Evolutionary conservation across 352 stramenopile genomes (phyloP).

Genomic region (Pythium insidiosum): DNA sequence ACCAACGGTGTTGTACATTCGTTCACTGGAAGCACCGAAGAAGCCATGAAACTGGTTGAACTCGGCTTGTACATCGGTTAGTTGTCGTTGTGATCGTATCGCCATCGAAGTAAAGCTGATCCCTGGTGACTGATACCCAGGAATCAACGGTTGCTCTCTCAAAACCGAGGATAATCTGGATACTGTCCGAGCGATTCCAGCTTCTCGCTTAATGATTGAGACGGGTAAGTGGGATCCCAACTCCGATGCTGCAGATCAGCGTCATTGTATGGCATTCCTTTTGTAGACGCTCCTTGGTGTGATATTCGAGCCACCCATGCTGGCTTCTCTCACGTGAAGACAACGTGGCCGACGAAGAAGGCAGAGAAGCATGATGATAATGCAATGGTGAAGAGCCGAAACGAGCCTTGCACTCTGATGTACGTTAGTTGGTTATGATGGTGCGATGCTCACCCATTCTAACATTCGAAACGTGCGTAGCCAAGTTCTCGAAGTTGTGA

Average conservation of each 20-base stretch:
- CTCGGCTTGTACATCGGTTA: constrained; percentile 94
- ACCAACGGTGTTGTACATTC: constrained; percentile 93
- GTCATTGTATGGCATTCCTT: neutral
- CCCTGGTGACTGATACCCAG: constrained; percentile 18
- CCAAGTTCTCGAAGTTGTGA: constrained; percentile 82
- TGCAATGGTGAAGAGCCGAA: constrained; percentile 91
- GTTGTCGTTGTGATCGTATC: neutral
- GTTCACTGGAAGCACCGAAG: constrained; percentile 91
- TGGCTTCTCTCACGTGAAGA: constrained; percentile 83
- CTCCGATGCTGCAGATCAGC: neutral
- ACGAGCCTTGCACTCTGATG: constrained; percentile 94
- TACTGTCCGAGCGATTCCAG: constrained; percentile 87
- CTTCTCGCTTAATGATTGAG: constrained; percentile 91
- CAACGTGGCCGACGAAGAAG: constrained; percentile 85
- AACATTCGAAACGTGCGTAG: constrained; percentile 16
- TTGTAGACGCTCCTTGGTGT: constrained; percentile 93
- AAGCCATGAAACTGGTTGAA: constrained; percentile 88
- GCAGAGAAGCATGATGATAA: constrained; percentile 90
- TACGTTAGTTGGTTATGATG: constrained; percentile 50
- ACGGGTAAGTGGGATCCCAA: constrained; percentile 49
- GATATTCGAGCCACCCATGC: constrained; percentile 94
- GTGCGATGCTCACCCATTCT: neutral
- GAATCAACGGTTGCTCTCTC: constrained; percentile 95
- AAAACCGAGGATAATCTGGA: constrained; percentile 93
- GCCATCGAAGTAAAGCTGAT: neutral